Conservation (phyloP, 2,329 filamentous ascomycete species). For the Aspergillus sp. region DNA sequence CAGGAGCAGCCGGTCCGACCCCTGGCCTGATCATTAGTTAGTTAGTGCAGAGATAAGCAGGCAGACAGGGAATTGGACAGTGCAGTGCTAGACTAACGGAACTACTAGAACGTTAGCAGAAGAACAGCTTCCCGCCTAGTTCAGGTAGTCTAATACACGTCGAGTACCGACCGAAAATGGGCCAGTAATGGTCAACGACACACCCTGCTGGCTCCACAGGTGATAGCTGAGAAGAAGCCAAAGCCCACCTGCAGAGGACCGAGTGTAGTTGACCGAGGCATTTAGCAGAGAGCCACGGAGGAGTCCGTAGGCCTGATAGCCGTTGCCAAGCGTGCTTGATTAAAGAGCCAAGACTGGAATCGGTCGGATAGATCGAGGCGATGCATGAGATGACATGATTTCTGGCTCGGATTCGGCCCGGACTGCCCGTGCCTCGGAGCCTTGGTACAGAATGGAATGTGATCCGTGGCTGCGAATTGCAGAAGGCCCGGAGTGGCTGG, state of each 20-base stretch:
- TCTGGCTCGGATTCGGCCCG: neutral
- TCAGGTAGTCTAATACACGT: neutral
- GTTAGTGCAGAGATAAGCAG: neutral
- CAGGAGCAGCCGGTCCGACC: neutral
- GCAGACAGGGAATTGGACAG: neutral
- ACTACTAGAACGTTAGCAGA: neutral
- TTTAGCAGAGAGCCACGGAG: neutral
- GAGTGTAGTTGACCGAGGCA: neutral
- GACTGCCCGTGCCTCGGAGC: neutral
- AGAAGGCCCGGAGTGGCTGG: neutral
- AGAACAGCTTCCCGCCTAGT: neutral
- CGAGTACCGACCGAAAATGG: neutral
- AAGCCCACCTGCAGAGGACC: neutral
- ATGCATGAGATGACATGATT: constrained; percentile 1
- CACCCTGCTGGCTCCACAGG: neutral
- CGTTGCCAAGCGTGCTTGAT: neutral
- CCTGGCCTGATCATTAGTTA: neutral
- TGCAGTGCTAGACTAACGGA: neutral
- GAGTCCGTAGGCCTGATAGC: neutral
- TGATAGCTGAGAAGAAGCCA: neutral
- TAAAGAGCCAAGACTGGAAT: neutral
- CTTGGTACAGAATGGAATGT: neutral
- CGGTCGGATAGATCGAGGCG: neutral
- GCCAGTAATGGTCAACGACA: neutral
- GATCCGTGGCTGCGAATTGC: neutral